Percentiles rank a stretch among this genome's conserved stretches.
Conservation (phyloP, 2,329 filamentous ascomycete species). For the Talaromyces amestolkiae region DNA sequence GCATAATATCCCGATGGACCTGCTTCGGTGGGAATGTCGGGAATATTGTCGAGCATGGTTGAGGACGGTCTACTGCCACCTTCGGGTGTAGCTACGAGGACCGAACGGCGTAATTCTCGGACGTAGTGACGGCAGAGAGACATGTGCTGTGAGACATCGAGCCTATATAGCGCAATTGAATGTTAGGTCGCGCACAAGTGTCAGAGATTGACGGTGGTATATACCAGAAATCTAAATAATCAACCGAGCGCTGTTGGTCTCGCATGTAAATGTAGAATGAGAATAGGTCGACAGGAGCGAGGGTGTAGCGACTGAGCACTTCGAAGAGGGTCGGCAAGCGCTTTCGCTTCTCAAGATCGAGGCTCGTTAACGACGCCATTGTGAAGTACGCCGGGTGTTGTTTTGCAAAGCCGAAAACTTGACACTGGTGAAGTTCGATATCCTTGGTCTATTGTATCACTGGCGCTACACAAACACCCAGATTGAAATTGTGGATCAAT, state of each 20-base stretch:
- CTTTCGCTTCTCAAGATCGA: slow-evolving; percentile 56
- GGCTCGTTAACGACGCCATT: slow-evolving; percentile 17
- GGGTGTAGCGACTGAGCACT: slow-evolving; percentile 88
- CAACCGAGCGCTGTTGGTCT: slow-evolving; percentile 94
- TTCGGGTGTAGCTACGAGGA: slow-evolving; percentile 89
- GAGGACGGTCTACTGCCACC: slow-evolving; percentile 78
- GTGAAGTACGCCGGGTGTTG: neutral
- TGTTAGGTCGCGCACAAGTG: slow-evolving; percentile 20
- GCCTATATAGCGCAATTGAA: slow-evolving; percentile 57
- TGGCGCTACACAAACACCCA: neutral
- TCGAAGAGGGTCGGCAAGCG: slow-evolving; percentile 92
- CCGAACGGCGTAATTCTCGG: slow-evolving; percentile 86
- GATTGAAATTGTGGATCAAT: neutral
- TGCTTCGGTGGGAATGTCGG: slow-evolving; percentile 52
- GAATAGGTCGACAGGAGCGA: slow-evolving; percentile 92
- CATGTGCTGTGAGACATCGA: slow-evolving; percentile 99
- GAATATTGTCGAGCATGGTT: slow-evolving; percentile 68
- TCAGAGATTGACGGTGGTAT: slow-evolving; percentile 18
- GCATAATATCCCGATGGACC: slow-evolving; percentile 57
- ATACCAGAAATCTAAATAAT: slow-evolving; percentile 98
- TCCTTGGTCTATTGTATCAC: neutral
- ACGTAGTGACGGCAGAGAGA: slow-evolving; percentile 95
- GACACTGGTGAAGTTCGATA: neutral
- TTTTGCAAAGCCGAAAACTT: neutral
- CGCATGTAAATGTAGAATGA: slow-evolving; percentile 99